Percentiles rank a stretch among this genome's conserved stretches.
Conservation (phyloP, 768 basidiomycete genomes). For the Crucibulum laeve region DNA sequence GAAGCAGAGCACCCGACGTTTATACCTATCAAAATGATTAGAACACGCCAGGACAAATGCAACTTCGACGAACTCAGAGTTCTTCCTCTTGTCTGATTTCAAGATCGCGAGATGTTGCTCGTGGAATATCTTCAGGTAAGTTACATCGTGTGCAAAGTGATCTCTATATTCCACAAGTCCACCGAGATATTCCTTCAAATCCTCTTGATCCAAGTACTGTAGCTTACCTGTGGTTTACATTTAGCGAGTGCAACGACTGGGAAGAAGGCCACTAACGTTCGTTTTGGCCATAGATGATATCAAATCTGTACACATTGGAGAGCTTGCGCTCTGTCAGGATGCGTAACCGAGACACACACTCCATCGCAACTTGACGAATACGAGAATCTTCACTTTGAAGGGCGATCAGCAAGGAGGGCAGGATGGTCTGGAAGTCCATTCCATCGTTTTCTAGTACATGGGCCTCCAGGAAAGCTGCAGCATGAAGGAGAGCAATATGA, state of each 20-base stretch:
- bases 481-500: constrained; percentile 66
- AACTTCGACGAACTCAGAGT: constrained; percentile 39
- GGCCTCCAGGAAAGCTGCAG: constrained; percentile 76
- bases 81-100: constrained; percentile 53
- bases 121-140: constrained; percentile 58
- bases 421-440: constrained; percentile 76
- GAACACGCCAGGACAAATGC: not conserved
- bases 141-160: constrained; percentile 56
- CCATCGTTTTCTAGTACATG: constrained; percentile 47
- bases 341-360: constrained; percentile 48
- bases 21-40: constrained; percentile 50
- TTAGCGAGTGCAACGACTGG: constrained; percentile 5
- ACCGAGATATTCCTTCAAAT: constrained; percentile 54
- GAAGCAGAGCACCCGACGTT: constrained; percentile 68
- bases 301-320: constrained; percentile 64
- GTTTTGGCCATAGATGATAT: constrained; percentile 62
- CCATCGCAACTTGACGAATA: constrained; percentile 48
- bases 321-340: constrained; percentile 38
- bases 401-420: constrained; percentile 66
- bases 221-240: constrained; percentile 30
- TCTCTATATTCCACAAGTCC: constrained; percentile 45
- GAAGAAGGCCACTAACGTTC: constrained; percentile 39
- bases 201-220: constrained; percentile 67
- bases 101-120: constrained; percentile 44
- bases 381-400: constrained; percentile 40